Evolutionary conservation across 352 stramenopile genomes (phyloP).

Genomic region (Plasmopara viticola): DNA sequence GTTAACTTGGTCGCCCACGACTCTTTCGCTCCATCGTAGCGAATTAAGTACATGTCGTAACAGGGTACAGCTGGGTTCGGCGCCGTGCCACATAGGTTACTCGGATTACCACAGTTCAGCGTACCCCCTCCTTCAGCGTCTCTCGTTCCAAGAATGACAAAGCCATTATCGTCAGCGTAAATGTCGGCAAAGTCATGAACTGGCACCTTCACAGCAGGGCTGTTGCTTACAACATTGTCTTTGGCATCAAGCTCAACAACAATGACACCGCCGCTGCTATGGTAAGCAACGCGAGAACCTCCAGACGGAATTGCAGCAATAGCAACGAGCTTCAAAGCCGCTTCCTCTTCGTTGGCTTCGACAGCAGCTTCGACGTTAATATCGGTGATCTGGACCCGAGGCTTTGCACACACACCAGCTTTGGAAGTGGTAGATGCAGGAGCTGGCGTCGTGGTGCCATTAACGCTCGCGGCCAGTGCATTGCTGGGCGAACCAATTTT

Average conservation of each 20-base stretch:
- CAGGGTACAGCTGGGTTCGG: slow-evolving; percentile 35
- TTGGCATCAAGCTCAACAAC: slow-evolving; percentile 40
- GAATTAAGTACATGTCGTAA: slow-evolving; percentile 60
- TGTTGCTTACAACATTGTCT: slow-evolving; percentile 39
- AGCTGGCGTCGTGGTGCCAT: too few relatives aligned
- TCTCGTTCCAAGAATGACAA: slow-evolving; percentile 6
- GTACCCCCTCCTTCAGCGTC: slow-evolving; percentile 43
- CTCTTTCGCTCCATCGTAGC: slow-evolving; percentile 26
- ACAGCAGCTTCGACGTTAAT: too few relatives aligned
- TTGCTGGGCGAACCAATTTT: too few relatives aligned
- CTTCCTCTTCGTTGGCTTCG: too few relatives aligned
- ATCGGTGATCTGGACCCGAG: too few relatives aligned
- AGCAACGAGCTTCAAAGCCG: too few relatives aligned
- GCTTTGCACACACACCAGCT: too few relatives aligned
- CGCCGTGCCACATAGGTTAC: slow-evolving; percentile 40
- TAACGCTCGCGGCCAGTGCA: too few relatives aligned
- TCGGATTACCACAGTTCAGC: slow-evolving; percentile 50
- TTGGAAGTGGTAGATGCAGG: too few relatives aligned
- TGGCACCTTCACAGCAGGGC: slow-evolving; percentile 20
- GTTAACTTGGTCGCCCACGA: too few relatives aligned
- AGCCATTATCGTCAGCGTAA: too few relatives aligned
- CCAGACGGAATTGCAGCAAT: slow-evolving; percentile 26
- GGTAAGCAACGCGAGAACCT: slow-evolving; percentile 22
- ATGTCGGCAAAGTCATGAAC: too few relatives aligned
- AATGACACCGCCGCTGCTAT: slow-evolving; percentile 38